phyloP scores from a whole-genome alignment of 176 grass and related monocot species.

The Avena atlantica region DNA sequence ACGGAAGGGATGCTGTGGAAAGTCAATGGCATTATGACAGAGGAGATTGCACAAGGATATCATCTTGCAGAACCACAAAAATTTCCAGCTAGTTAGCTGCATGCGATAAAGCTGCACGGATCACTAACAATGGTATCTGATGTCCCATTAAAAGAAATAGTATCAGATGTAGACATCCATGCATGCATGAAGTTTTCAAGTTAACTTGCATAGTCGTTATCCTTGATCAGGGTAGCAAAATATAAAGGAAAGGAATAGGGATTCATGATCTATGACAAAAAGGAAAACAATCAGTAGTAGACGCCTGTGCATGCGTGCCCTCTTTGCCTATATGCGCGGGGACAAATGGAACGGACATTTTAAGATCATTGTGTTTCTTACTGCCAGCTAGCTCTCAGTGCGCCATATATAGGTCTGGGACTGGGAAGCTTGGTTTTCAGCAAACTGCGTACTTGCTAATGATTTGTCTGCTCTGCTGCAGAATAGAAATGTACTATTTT shows the following conservation, averaged over 20 bases:
- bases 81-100: neutral
- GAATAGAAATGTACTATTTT: neutral
- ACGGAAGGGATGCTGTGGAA: neutral
- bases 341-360: constrained; percentile 25
- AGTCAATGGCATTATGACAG: neutral
- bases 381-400: neutral
- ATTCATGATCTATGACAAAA: neutral
- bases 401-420: constrained; percentile 11
- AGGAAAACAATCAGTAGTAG: neutral
- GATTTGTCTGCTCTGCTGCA: neutral
- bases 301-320: constrained; percentile 2
- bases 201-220: neutral
- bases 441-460: neutral
- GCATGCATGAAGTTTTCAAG: neutral
- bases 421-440: constrained; percentile 33
- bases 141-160: neutral
- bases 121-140: neutral
- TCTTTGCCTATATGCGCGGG: neutral
- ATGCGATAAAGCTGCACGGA: constrained; percentile 31
- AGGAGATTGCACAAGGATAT: constrained; percentile 25
- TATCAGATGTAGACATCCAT: neutral
- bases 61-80: neutral
- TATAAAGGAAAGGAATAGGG: neutral
- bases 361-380: constrained; percentile 25
- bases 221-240: neutral